These are phyloP conservation scores for Coffea eugenioides DNA, from an alignment of 257 asterid species.

Conservation along the genomic window DNA sequence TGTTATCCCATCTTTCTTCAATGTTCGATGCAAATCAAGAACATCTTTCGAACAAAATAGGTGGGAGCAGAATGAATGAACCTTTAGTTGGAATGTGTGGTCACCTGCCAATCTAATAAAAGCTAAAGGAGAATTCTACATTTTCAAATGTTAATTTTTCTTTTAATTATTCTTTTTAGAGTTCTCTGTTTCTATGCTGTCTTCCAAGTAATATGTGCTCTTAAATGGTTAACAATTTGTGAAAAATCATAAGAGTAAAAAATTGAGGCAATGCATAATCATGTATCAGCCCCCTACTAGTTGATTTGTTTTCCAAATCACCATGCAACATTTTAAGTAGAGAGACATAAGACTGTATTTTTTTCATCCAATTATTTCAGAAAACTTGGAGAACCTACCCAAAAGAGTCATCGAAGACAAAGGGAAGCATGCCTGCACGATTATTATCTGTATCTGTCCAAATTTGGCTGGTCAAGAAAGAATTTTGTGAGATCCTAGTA, in stretches of 20 bases:
- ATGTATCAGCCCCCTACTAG: neutral
- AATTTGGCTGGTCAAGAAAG: conserved; percentile 65
- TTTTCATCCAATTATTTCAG: neutral
- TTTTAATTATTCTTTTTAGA: neutral
- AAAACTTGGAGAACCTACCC: conserved; percentile 55
- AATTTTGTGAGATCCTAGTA: conserved; percentile 18
- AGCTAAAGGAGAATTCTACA: neutral
- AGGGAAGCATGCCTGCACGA: conserved; percentile 99
- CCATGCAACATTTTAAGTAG: neutral
- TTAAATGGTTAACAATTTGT: neutral
- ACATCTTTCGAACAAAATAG: neutral
- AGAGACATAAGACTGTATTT: neutral
- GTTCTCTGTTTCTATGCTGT: neutral
- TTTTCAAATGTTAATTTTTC: neutral
- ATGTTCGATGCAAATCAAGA: neutral
- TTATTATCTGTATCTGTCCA: conserved; percentile 96
- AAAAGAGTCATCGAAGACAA: conserved; percentile 92
- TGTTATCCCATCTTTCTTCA: neutral
- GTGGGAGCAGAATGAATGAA: neutral
- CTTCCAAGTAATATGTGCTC: neutral
- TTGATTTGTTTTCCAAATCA: neutral
- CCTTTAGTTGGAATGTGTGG: neutral
- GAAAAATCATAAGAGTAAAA: neutral
- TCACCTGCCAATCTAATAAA: neutral
- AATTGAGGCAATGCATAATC: neutral